Evolutionary conservation across 345 rosid genomes (phyloP).

Genomic region (Moringa oleifera): DNA sequence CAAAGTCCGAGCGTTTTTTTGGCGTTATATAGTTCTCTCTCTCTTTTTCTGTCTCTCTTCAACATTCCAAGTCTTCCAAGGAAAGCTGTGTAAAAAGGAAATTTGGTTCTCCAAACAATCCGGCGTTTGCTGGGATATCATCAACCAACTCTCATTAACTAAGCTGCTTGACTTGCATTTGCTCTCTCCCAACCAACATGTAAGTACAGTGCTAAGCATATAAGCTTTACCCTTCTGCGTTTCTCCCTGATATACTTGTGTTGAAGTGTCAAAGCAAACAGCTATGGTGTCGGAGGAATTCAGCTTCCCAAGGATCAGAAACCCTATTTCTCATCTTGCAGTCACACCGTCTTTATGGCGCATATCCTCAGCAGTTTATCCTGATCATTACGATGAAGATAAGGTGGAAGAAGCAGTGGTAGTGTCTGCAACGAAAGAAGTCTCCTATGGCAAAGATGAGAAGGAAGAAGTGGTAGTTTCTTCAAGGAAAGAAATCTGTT

Average conservation of each 20-base stretch:
- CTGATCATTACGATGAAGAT: neutral
- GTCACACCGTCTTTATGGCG: constrained; percentile 34
- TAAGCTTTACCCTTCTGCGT: neutral
- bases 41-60: no score
- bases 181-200: neutral
- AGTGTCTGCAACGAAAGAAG: no score
- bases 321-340: constrained; percentile 17
- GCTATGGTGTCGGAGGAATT: constrained; percentile 28
- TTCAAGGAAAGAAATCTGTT: neutral
- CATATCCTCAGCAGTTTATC: constrained; percentile 27
- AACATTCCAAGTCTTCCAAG: no score
- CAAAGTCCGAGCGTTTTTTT: neutral
- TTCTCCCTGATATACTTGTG: no score
- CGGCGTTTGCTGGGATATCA: constrained; percentile 15
- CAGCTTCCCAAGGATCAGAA: constrained; percentile 32
- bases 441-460: neutral
- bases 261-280: neutral
- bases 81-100: no score
- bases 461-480: no score
- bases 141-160: constrained; percentile 10
- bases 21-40: no score
- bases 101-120: constrained; percentile 20
- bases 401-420: neutral
- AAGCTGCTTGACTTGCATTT: neutral
- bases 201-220: no score